Evolutionary conservation across 805 yeast genomes (phyloP).

Genomic region (Lachancea fermentati): DNA sequence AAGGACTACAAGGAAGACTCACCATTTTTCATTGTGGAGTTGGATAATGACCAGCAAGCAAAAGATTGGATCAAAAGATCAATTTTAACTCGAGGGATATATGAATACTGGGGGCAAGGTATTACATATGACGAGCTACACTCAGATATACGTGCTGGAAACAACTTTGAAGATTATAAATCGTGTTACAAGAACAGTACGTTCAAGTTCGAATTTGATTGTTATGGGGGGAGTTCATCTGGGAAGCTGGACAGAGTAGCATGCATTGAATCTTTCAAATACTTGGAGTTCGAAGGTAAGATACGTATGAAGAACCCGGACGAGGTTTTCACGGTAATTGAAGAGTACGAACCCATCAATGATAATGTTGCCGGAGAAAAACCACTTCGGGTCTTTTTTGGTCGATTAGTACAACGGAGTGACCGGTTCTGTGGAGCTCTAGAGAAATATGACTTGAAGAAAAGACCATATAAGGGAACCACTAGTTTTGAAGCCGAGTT

Average conservation of each 20-base stretch:
- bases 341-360: constrained; percentile 55
- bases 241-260: constrained; percentile 41
- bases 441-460: constrained; percentile 75
- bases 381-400: constrained; percentile 66
- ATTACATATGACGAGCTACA: constrained; percentile 52
- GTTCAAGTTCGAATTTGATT: constrained; percentile 79
- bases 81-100: constrained; percentile 66
- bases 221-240: constrained; percentile 63
- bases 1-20: constrained; percentile 47
- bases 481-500: constrained; percentile 95
- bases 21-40: constrained; percentile 68
- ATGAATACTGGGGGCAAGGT: constrained; percentile 79
- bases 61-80: constrained; percentile 56
- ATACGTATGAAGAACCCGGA: constrained; percentile 76
- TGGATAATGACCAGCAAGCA: constrained; percentile 68
- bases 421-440: constrained; percentile 58
- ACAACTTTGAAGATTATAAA: constrained; percentile 17
- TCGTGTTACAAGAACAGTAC: constrained; percentile 38
- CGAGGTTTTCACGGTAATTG: constrained; percentile 62
- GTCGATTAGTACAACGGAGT: constrained; percentile 59
- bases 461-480: constrained; percentile 86
- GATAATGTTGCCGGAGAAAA: constrained; percentile 37
- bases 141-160: constrained; percentile 32
- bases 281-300: constrained; percentile 68
- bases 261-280: constrained; percentile 66